These are phyloP conservation scores for Phaffia rhodozyma DNA, from an alignment of 1,284 basidiomycete genomes.

Conservation along the genomic window DNA sequence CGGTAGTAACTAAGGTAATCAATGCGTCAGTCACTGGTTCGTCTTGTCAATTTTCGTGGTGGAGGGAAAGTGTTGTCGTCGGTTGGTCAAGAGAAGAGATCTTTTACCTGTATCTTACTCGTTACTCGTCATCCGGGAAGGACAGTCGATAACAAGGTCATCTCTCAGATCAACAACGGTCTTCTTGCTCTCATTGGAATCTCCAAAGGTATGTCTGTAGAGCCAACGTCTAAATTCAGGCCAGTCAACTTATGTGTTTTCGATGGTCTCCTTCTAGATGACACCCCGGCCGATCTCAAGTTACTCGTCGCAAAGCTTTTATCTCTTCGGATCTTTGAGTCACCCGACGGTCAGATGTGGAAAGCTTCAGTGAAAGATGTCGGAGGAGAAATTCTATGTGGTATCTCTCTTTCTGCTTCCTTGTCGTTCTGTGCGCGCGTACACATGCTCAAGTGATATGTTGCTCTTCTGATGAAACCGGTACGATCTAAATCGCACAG, in stretches of 20 bases:
- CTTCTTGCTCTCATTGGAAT: constrained; percentile 81
- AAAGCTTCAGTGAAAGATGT: constrained; percentile 70
- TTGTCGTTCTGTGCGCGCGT: not conserved
- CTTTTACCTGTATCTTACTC: not conserved
- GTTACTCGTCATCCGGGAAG: not conserved
- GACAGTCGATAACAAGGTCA: constrained; percentile 53
- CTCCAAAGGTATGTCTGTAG: constrained; percentile 50
- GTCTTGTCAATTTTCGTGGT: not conserved
- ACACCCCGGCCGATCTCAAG: constrained; percentile 57
- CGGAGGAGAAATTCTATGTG: constrained; percentile 71
- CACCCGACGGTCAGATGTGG: constrained; percentile 45
- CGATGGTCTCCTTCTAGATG: constrained; percentile 44
- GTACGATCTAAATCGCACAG: constrained; percentile 19
- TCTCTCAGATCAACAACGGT: constrained; percentile 68
- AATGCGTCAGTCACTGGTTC: constrained; percentile 33
- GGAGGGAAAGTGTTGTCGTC: too few relatives aligned
- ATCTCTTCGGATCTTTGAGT: constrained; percentile 57
- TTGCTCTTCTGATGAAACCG: not conserved
- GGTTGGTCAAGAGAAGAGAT: too few relatives aligned
- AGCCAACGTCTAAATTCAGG: constrained; percentile 1
- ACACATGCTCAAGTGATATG: not conserved
- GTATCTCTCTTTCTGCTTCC: constrained; percentile 23
- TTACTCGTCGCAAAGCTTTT: constrained; percentile 68
- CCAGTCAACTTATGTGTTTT: constrained; percentile 7
- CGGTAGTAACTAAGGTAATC: constrained; percentile 33